Base-by-base conservation (phyloP, 139 green algal genomes). In the Zygnema cylindricum region DNA sequence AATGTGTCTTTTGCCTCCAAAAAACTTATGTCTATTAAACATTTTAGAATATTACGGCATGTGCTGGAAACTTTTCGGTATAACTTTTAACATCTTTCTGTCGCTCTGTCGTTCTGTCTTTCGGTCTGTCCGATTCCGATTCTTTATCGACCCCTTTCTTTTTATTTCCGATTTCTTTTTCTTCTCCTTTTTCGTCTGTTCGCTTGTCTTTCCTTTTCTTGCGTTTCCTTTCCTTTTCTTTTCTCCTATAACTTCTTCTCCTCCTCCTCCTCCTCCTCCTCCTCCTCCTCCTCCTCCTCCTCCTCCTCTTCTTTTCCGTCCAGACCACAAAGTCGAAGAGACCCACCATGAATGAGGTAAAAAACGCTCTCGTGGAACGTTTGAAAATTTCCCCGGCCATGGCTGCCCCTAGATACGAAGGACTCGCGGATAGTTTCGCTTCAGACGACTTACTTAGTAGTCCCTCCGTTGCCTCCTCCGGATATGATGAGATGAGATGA, bases 341-440 rank as follows among this genome's bases (percentile, higher is more conserved):
- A 16, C 71, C 71, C 36, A 79, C 36, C 16, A 79, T 79, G 71
- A 16, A 16, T 43, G 71, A 79, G 36, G 71, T 79, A 43, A 79
- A 79, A 43, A 79, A 79, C 71, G 71, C 71, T 41, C 71, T 79
- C 36, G 16, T 79, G 3, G 71, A 79, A 43, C 36, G 71, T 7
- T 16, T 79, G 7, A 79, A 79, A 43, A 43, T 79, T 43, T 54
- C 71, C 11, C 7, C 3, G 16, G 3, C 71, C 71, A 16, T n/a
- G 3, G 71, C 71, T 16, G 71, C 71, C 16, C 71, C 71, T 3
- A 41, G 16, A 11, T 23, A 43, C 16, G 71, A 79, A 79, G 71
- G 7, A 79, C 11, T 16, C 11, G 71, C 7, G 71, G 21, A 43
- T 16, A 63, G 49, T 16, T 16, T 63, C 16, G 49, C 7, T 63